Percentiles rank a stretch among this genome's conserved stretches.
Conservation (phyloP, 352 stramenopile species). For the Globisporangium emineosum region DNA sequence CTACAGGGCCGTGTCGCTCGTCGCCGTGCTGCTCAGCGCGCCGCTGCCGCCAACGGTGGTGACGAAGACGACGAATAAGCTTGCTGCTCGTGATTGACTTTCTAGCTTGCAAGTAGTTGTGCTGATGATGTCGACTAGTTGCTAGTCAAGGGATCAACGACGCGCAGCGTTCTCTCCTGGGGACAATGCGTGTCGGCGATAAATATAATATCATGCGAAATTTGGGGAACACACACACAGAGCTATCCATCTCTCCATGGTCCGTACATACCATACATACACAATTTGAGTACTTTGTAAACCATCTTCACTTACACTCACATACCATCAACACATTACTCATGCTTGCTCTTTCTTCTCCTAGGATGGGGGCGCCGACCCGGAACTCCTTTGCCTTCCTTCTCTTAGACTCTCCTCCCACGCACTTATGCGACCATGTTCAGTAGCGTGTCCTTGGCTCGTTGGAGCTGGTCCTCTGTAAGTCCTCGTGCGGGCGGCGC, state of each 20-base stretch:
- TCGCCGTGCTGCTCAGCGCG: slow-evolving; percentile 92
- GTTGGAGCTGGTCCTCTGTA: slow-evolving; percentile 68
- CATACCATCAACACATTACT: not conserved
- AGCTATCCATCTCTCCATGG: slow-evolving; percentile 22
- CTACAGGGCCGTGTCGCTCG: slow-evolving; percentile 92
- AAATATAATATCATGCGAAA: slow-evolving; percentile 85
- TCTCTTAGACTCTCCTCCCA: not conserved
- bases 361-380: not conserved
- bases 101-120: slow-evolving; percentile 21
- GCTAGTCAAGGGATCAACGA: slow-evolving; percentile 30
- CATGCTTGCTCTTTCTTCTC: not conserved
- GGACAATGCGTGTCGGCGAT: slow-evolving; percentile 27
- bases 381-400: not conserved
- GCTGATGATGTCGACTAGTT: slow-evolving; percentile 11
- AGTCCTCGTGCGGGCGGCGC: slow-evolving; percentile 41
- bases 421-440: slow-evolving; percentile 18
- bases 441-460: slow-evolving; percentile 62
- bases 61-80: slow-evolving; percentile 86
- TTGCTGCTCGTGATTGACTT: slow-evolving; percentile 19
- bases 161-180: slow-evolving; percentile 7
- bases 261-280: not conserved
- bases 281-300: not conserved
- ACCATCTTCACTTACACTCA: not conserved
- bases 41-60: slow-evolving; percentile 86
- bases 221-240: slow-evolving; percentile 46